Base-by-base conservation (phyloP, 805 yeast species). In the Zygosaccharomyces pseudorouxii region DNA sequence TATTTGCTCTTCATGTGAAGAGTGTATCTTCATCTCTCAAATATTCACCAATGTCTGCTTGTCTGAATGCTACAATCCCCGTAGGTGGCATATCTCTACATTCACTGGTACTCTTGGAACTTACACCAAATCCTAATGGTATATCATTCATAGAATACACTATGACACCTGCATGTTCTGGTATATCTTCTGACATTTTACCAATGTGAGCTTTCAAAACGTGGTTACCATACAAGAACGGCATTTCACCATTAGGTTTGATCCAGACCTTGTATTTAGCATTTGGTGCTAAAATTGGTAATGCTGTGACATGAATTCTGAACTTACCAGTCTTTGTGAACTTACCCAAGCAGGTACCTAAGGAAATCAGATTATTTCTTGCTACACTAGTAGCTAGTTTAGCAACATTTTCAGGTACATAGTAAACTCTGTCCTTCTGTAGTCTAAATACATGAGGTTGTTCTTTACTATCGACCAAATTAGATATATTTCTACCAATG, bases 211-310 rank as follows among this genome's bases (percentile, higher is more conserved):
- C 99, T 67, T 93, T 93, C 58, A 93, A 75, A 23, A 92, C 92
- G 67, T 93, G 96, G 72, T 93, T 93, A 31, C 99, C 99, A 60
- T 93, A 93, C 55, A 93, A 71, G 66, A 85, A 93, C 11, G 99
- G 98, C 99, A 93, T 93, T 70, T 93, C 99, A 60, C 99, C 99
- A 64, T 93, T 93, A 45, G 81, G 82, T 69, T 93, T 93, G 70
- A 93, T 88, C 99, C 99, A 93, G 36, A 93, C 75, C 71, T 92
- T 93, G 72, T 84, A 89, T 67, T 86, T 87, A 43, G 99, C 97
- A 65, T 84, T 83, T 59, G 87, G 84, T 2, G 96, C 84, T 49
- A 93, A 71, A 53, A 87, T 78, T 41, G 86, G 82, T 54, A 93
- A 76, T 3, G 97, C 77, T n/a, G 99, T 93, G 53, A 93, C 84